phyloP scores from a whole-genome alignment of 2,329 filamentous ascomycete genomes.

The Xylariaceae sp. region DNA sequence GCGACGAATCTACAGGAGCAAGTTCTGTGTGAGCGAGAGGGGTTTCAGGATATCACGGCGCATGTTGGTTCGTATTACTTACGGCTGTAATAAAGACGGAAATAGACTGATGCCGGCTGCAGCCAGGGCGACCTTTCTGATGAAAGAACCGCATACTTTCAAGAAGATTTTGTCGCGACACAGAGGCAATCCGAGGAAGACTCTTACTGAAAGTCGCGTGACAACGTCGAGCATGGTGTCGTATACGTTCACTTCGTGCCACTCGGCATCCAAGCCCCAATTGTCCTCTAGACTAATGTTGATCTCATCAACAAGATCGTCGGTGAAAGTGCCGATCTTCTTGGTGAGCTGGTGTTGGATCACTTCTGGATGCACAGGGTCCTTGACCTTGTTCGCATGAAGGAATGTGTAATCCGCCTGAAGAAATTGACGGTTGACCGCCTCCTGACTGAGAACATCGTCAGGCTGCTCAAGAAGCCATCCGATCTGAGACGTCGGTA shows the following conservation, averaged over 20 bases:
- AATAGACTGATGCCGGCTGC: conserved; percentile 27
- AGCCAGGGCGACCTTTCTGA: conserved; percentile 25
- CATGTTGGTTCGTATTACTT: conserved; percentile 8
- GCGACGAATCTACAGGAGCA: conserved; percentile 20
- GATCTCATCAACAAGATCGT: conserved; percentile 29
- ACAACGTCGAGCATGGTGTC: conserved; percentile 27
- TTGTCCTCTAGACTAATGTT: conserved; percentile 20
- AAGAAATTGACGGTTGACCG: conserved; percentile 30
- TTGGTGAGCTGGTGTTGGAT: conserved; percentile 29
- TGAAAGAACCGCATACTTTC: conserved; percentile 27
- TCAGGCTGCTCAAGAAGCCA: conserved; percentile 31
- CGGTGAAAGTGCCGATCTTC: conserved; percentile 23
- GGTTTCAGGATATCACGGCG: neutral
- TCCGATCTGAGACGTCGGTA: conserved; percentile 23
- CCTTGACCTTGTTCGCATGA: conserved; percentile 24
- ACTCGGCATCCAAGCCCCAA: conserved; percentile 27
- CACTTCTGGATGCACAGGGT: conserved; percentile 28
- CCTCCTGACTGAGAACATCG: conserved; percentile 27
- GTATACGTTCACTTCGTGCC: conserved; percentile 30
- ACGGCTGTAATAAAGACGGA: conserved; percentile 27
- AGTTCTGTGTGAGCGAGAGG: conserved; percentile 1
- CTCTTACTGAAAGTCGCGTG: conserved; percentile 26
- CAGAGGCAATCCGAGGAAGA: conserved; percentile 27
- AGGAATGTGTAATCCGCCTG: conserved; percentile 30
- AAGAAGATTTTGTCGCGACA: conserved; percentile 24